Base-by-base conservation (phyloP, 805 yeast species). In the Kodamaea hsintzibuensis region DNA sequence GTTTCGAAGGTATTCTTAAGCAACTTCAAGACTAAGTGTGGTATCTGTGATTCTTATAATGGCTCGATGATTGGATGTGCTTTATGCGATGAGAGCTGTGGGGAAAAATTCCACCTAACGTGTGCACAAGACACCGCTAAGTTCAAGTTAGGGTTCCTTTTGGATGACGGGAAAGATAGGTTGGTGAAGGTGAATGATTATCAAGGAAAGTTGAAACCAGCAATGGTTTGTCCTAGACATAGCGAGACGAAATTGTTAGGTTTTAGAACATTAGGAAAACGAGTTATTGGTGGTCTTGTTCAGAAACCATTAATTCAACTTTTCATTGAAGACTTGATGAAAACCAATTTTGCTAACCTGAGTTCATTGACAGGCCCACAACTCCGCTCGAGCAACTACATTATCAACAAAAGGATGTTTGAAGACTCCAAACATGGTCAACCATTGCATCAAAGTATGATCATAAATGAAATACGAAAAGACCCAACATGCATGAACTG, bases 131-230 rank as follows among this genome's bases (percentile, higher is more conserved):
- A 78, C 51, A 63, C 73, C 5, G 64, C 72, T 0, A 72, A 73
- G n/a, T 76, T 71, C 59, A 66, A 67, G 53, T 56, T 84, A 47
- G 93, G 92, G 1, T 86, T 88, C 60, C 73, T 71, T 46, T 58
- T 83, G 4, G 63, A 54, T 8, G 60, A 60, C 18, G 56, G 65
- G 25, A 61, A 62, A 14, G 64, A 62, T 35, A 67, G 48, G 58
- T 50, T 43, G 4, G 59, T 66, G 8, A 67, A 60, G 39, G 58
- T 73, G 12, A 70, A 66, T 3, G 64, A 57, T 1, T 35, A 58
- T 1, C 49, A 57, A 16, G 86, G 86, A 1, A 73, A 60, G 39
- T 65, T 82, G 7, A 62, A 60, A 22, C 86, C 85, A 1, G 65
- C 70, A 2, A 58, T 82, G 13, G 55, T 71, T 1, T 83, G 88